A percentile compares a stretch with the other conserved stretches of the same genome.
phyloP scores from a whole-genome alignment of 2,329 filamentous ascomycete species.

The Paracoccidioides lutzii region DNA sequence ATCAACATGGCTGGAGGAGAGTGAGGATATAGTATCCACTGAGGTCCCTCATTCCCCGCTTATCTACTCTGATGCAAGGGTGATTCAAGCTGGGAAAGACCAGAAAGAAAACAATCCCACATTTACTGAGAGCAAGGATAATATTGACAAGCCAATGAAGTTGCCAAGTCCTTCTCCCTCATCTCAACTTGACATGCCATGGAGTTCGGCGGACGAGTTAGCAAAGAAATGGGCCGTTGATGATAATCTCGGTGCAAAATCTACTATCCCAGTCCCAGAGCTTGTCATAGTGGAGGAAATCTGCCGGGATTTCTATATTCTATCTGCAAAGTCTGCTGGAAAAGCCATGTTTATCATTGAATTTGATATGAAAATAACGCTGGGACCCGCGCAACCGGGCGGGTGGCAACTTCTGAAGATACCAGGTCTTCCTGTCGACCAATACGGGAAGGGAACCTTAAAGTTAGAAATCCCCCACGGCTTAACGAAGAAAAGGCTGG shows the following conservation, averaged over 20 bases:
- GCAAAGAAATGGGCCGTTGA: background rate
- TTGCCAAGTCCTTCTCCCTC: slow-evolving; percentile 13
- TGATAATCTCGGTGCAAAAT: background rate
- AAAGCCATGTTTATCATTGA: background rate
- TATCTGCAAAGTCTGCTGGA: background rate
- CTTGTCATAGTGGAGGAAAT: background rate
- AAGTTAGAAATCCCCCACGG: background rate
- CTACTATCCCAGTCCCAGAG: background rate
- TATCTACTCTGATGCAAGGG: background rate
- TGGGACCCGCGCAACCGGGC: background rate
- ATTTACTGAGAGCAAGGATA: background rate
- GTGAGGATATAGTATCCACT: background rate
- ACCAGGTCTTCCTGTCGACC: background rate
- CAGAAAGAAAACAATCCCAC: background rate
- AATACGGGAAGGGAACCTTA: background rate
- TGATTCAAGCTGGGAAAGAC: background rate
- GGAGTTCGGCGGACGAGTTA: slow-evolving; percentile 10
- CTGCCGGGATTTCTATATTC: background rate
- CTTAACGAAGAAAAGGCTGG: background rate
- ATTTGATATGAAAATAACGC: background rate
- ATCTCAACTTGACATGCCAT: slow-evolving; percentile 12
- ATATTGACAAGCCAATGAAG: slow-evolving; percentile 3
- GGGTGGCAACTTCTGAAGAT: background rate
- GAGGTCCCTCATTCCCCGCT: background rate
- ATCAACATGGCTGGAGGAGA: background rate